phyloP scores from a whole-genome alignment of 768 basidiomycete species.

The Tricholoma sp. region DNA sequence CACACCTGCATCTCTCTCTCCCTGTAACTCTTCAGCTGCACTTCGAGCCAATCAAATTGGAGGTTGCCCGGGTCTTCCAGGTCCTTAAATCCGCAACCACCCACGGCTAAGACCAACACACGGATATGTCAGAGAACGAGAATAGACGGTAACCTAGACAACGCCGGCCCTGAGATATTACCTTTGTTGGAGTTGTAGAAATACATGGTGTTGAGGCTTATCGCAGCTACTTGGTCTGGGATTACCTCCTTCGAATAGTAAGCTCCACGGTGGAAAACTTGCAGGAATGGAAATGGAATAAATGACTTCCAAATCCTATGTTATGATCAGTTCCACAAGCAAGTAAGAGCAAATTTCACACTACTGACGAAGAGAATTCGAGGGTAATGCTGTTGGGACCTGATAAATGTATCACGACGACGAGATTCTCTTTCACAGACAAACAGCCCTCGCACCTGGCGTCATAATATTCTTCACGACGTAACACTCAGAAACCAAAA shows the following conservation, averaged over 20 bases:
- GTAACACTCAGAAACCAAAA: constrained; percentile 10
- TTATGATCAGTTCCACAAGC: not conserved
- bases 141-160: not conserved
- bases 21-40: constrained; percentile 68
- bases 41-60: constrained; percentile 87
- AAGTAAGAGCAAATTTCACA: constrained; percentile 38
- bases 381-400: constrained; percentile 68
- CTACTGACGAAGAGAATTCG: constrained; percentile 63
- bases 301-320: constrained; percentile 75
- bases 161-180: constrained; percentile 21
- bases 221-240: constrained; percentile 66
- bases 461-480: constrained; percentile 55
- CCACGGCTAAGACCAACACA: constrained; percentile 50
- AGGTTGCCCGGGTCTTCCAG: constrained; percentile 82
- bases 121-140: constrained; percentile 5
- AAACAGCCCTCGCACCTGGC: constrained; percentile 38
- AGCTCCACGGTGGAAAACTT: constrained; percentile 84
- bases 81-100: constrained; percentile 62
- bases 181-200: constrained; percentile 90
- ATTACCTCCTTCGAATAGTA: constrained; percentile 82
- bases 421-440: constrained; percentile 2
- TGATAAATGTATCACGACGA: constrained; percentile 18
- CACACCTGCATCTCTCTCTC: constrained; percentile 69
- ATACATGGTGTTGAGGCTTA: constrained; percentile 87
- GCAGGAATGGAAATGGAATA: constrained; percentile 73